These are phyloP conservation scores for Hygrocybe punicea DNA, from an alignment of 768 basidiomycete genomes.

Conservation along the genomic window DNA sequence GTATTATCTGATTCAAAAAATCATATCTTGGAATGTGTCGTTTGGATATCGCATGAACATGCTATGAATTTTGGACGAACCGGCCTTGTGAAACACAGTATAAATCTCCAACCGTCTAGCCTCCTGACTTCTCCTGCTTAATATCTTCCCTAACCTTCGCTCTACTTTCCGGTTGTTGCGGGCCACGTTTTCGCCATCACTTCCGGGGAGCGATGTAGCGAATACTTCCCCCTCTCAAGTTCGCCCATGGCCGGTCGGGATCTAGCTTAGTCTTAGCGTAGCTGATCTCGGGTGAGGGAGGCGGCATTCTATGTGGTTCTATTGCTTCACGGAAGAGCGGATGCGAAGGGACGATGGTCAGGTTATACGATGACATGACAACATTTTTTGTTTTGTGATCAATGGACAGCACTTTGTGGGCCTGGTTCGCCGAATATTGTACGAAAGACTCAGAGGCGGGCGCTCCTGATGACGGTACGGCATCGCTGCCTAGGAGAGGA, in stretches of 20 bases:
- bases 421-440: slow-evolving; percentile 28
- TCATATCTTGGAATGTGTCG: too few relatives aligned
- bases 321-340: slow-evolving; percentile 34
- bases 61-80: too few relatives aligned
- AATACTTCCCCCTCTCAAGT: slow-evolving; percentile 32
- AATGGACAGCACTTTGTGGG: slow-evolving; percentile 60
- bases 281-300: slow-evolving; percentile 37
- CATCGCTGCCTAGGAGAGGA: slow-evolving; percentile 34
- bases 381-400: slow-evolving; percentile 50
- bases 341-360: slow-evolving; percentile 37
- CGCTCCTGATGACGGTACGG: slow-evolving; percentile 1
- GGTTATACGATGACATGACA: slow-evolving; percentile 51
- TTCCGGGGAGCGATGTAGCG: slow-evolving; percentile 36
- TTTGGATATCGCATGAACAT: too few relatives aligned
- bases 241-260: slow-evolving; percentile 43
- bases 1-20: too few relatives aligned
- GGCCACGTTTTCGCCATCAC: neutral
- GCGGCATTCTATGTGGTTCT: slow-evolving; percentile 40
- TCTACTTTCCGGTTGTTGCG: too few relatives aligned
- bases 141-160: too few relatives aligned
- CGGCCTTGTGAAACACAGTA: too few relatives aligned
- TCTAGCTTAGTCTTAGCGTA: slow-evolving; percentile 30
- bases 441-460: neutral
- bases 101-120: too few relatives aligned
- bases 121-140: too few relatives aligned